Conservation (phyloP, 192 early-diverging fungal genomes). For the Lobosporangium transversale region DNA sequence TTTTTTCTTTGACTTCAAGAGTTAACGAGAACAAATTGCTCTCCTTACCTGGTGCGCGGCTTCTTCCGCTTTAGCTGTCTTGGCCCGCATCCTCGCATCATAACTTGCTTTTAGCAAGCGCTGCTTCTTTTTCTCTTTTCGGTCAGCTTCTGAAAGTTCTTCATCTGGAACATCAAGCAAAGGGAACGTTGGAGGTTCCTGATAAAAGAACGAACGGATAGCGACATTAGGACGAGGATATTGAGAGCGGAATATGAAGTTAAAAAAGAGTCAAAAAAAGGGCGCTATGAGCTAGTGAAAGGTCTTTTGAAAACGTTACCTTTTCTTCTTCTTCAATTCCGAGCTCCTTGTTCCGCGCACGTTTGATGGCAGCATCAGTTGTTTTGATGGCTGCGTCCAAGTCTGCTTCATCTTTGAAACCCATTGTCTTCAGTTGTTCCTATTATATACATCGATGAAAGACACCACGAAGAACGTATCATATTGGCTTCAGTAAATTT, state of each 20-base stretch:
- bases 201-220: neutral
- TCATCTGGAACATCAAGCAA: conserved; percentile 84
- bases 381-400: conserved; percentile 79
- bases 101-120: conserved; percentile 78
- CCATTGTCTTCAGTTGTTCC: conserved; percentile 66
- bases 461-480: too few species aligned
- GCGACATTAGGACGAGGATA: too few species aligned
- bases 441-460: conserved; percentile 1
- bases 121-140: conserved; percentile 88
- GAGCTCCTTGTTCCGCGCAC: conserved; percentile 81
- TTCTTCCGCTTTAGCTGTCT: conserved; percentile 79
- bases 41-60: conserved; percentile 62
- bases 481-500: too few species aligned
- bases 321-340: conserved; percentile 84
- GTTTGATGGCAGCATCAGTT: conserved; percentile 70
- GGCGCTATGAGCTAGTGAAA: neutral
- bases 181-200: conserved; percentile 78
- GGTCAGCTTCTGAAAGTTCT: conserved; percentile 78
- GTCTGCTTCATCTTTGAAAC: conserved; percentile 76
- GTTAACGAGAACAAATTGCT: neutral
- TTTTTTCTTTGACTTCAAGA: too few species aligned
- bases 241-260: too few species aligned
- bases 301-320: too few species aligned
- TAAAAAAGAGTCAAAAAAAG: neutral
- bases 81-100: conserved; percentile 79